These are phyloP conservation scores for Favolaschia claudopus DNA, from an alignment of 768 basidiomycete genomes.

Conservation along the genomic window DNA sequence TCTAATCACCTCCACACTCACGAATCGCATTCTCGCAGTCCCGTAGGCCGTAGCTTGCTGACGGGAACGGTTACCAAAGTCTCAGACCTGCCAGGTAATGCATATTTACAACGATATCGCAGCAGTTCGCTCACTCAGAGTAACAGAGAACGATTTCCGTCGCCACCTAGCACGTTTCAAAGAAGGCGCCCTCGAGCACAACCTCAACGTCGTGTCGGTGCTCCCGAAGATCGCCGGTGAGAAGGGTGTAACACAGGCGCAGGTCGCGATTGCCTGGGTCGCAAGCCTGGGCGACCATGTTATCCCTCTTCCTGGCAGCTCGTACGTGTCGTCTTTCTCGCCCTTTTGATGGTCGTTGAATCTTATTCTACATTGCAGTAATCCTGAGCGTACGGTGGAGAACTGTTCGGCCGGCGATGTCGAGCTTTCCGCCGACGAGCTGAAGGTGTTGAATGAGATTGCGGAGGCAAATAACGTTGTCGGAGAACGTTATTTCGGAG, in stretches of 20 bases:
- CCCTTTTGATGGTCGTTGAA: neutral
- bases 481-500: conserved; percentile 1
- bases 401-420: conserved; percentile 52
- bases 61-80: conserved; percentile 54
- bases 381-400: conserved; percentile 45
- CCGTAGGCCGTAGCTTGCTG: conserved; percentile 61
- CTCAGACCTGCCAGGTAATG: neutral
- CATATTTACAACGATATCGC: neutral
- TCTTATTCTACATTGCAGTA: neutral
- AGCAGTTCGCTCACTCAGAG: too few species aligned
- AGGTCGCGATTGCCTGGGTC: conserved; percentile 53
- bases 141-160: conserved; percentile 52
- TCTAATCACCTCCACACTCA: neutral
- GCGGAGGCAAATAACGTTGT: neutral
- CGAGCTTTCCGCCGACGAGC: conserved; percentile 47
- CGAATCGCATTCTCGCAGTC: conserved; percentile 41
- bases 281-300: conserved; percentile 46
- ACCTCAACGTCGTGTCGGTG: conserved; percentile 50
- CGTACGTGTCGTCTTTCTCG: conserved; percentile 42
- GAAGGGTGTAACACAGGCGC: conserved; percentile 50
- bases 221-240: conserved; percentile 47
- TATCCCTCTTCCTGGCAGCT: conserved; percentile 59
- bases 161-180: conserved; percentile 48
- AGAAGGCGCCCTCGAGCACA: conserved; percentile 51
- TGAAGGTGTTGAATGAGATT: conserved; percentile 46